Evolutionary conservation across 768 basidiomycete species (phyloP), one percentile per base, ranked within the genome.

Genomic region (Termitomyces sp.): DNA sequence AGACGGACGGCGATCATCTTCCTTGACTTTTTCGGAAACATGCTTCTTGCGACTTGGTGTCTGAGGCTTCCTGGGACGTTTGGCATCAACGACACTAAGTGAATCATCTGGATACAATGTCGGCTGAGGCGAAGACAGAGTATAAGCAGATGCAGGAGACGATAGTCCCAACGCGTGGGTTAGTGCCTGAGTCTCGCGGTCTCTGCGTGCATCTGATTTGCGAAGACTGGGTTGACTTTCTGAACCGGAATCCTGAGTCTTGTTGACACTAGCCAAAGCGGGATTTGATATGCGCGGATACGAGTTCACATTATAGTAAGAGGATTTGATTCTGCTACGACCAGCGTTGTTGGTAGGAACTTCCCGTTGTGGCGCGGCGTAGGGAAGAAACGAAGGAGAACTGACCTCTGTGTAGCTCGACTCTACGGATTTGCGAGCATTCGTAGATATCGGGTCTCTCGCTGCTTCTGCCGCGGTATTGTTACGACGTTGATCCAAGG

Each of bases 51-150:
- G 54, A 30, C 30, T 49, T 21, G 45, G n/a, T 34, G 55, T 52
- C n/a, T 42, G 56, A 58, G 56, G 68, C 30, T 45, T 63, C 46
- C 50, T 32, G 17, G 53, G 38, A 10, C 45, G 56, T 35, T 38
- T 71, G 48, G 73, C 71, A 15, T 77, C 80, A 5, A 79, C 74
- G 40, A 85, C 73, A 56, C 84, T 86, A 68, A 86, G 71, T 8
- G 85, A 88, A 66, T 88, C 87, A 55, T 89, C 87, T 4, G 87
- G 86, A 63, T 82, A 86, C 54, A 88, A 61, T 8, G 84, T 85
- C 12, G 81, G 80, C 59, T 80, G 82, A 10, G 85, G 85, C 15
- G 79, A 75, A 45, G 75, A 69, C 21, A 66, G 61, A 2, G 71
- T 59, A 58, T 73, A 71, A 17, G 68, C 66, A 19, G 70, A 64